Base-by-base conservation (phyloP, 129 eudicot species). In the Pseudognaphalium luteoalbum region DNA sequence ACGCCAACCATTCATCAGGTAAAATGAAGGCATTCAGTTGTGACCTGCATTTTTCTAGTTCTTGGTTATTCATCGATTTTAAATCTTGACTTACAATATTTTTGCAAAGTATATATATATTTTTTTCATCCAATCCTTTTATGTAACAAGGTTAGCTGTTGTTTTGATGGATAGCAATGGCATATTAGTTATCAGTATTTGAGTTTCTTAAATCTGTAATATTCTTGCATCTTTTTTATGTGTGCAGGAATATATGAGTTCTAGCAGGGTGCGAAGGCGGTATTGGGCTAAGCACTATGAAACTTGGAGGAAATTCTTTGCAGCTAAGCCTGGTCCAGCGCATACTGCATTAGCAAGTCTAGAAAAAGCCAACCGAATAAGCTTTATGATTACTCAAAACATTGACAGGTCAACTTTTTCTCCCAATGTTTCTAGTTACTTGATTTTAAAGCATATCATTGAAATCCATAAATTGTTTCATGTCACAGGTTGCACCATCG, bases 271-370 rank as follows among this genome's bases (percentile, higher is more conserved):
- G 68, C 85, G 93, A 16, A 87, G 91, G 79, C 86, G 93, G 29
- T 93, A 90, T 71, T 93, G 98, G 98, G 97, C 97, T 54, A 84
- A 96, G 83, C 91, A 97, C 78, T 93, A 87, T 76, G 96, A 96
- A 71, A 95, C 92, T 69, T 93, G 98, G 98, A 85, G 96, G 66
- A 83, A 86, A 28, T 93, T 90, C 71, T 87, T 80, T 52, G 80
- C 84, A 44, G 90, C 98, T 65, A 84, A 85, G 66, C 98, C 98
- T 68, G 81, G 98, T 80, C 74, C 91, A 9, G 98, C 91, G 39
- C 96, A 93, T 74, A 76, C 70, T 33, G 91, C 98, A 56, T 87
- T 93, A 80, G 87, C 98, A 65, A 82, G 91, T 77, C 82, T 93
- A 54, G 96, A 90, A 73, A 93, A 87, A 81, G 87, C 87, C 71